A percentile compares a stretch with the other conserved stretches of the same genome.
Conservation (phyloP, 352 stramenopile genomes). For the Phytopythium mirpurense region DNA sequence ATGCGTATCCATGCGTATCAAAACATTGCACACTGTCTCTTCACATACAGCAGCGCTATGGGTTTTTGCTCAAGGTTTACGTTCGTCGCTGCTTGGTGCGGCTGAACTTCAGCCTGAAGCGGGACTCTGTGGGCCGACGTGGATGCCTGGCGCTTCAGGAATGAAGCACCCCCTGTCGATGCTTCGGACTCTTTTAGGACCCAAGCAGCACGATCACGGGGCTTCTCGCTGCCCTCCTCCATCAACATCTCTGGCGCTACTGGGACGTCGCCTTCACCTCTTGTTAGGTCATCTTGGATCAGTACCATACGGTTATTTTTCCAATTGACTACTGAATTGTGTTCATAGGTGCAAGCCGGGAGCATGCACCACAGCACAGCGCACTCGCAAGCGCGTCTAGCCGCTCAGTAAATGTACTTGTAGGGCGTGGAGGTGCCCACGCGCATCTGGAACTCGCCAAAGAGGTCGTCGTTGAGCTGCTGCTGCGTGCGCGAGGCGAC, state of each 20-base stretch:
- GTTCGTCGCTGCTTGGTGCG: neutral
- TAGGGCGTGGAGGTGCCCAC: slow-evolving; percentile 62
- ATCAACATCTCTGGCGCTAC: too few species aligned
- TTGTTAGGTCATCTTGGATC: neutral
- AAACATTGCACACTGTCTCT: too few species aligned
- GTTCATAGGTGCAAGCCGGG: neutral
- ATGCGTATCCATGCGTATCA: too few species aligned
- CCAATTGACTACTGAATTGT: neutral
- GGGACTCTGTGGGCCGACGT: neutral
- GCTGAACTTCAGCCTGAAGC: too few species aligned
- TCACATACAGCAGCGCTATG: neutral
- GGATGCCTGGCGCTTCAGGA: neutral
- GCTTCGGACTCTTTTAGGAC: neutral
- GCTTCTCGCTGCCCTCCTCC: neutral
- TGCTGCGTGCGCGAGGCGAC: slow-evolving; percentile 48
- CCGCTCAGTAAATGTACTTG: slow-evolving; percentile 51
- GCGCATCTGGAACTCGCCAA: slow-evolving; percentile 57
- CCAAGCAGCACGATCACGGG: neutral
- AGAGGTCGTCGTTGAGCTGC: slow-evolving; percentile 45
- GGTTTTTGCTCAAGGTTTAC: slow-evolving; percentile 5
- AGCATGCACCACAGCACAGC: neutral
- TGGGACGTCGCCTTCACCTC: too few species aligned
- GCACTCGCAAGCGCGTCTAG: neutral
- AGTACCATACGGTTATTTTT: neutral
- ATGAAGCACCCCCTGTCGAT: neutral